These are phyloP conservation scores for Lachnellula suecica DNA, from an alignment of 2,329 filamentous ascomycete genomes.

Conservation along the genomic window DNA sequence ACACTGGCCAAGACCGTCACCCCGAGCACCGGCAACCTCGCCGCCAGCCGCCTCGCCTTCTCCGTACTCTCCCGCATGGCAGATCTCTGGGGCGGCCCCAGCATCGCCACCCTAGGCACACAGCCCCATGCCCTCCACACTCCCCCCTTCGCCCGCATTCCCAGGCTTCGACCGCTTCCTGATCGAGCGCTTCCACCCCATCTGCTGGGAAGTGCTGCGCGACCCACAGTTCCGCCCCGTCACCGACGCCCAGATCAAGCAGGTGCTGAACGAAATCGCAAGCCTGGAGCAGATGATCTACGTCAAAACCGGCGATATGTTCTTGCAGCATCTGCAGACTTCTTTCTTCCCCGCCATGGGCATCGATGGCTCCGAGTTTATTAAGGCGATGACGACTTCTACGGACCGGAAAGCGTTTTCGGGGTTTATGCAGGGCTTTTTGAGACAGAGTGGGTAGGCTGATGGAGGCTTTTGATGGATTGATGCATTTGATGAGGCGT, in stretches of 20 bases:
- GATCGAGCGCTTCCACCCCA: constrained; percentile 81
- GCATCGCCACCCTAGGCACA: constrained; percentile 59
- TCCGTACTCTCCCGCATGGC: constrained; percentile 82
- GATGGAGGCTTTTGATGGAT: not conserved
- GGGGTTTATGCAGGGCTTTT: constrained; percentile 60
- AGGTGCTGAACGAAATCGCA: constrained; percentile 86
- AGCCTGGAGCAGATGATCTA: constrained; percentile 87
- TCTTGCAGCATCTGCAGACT: constrained; percentile 67
- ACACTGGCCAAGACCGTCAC: constrained; percentile 77
- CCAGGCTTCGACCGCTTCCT: constrained; percentile 92
- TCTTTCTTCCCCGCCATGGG: constrained; percentile 65
- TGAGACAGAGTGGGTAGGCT: constrained; percentile 40
- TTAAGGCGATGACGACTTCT: constrained; percentile 57
- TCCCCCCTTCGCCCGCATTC: constrained; percentile 57
- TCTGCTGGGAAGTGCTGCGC: constrained; percentile 86
- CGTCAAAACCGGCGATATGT: constrained; percentile 81
- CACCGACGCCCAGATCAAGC: constrained; percentile 80
- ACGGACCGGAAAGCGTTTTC: constrained; percentile 62
- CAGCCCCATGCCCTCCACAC: constrained; percentile 49
- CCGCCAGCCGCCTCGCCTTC: constrained; percentile 71
- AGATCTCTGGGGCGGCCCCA: constrained; percentile 85
- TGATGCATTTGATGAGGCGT: constrained; percentile 20
- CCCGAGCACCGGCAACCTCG: constrained; percentile 55
- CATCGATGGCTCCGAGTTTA: constrained; percentile 59
- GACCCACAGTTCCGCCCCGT: constrained; percentile 77